Evolutionary conservation across 352 stramenopile genomes (phyloP).

Genomic region (Globisporangium uncinulatum): DNA sequence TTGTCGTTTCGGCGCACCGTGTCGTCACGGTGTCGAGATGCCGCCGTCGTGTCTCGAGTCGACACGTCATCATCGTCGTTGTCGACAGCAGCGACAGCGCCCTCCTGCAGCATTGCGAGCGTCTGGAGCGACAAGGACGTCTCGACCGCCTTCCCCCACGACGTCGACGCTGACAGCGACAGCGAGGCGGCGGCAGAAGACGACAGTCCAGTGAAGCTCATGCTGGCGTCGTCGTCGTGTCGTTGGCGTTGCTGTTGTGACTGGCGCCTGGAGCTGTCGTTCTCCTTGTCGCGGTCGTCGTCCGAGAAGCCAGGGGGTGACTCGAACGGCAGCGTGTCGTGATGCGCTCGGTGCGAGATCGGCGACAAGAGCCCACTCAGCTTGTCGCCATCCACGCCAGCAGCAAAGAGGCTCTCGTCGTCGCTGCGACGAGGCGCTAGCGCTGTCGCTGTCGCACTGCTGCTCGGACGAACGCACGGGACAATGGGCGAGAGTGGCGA

Average conservation of each 20-base stretch:
- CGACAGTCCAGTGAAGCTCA: not conserved
- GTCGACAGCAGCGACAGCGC: not conserved
- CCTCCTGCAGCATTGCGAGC: conserved; percentile 14
- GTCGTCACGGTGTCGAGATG: no score
- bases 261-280: conserved; percentile 13
- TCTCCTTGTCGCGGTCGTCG: conserved; percentile 25
- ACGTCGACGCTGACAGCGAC: conserved; percentile 5
- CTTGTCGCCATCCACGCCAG: not conserved
- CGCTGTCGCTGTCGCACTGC: not conserved
- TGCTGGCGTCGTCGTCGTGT: not conserved
- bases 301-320: conserved; percentile 14
- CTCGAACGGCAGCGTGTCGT: conserved; percentile 14
- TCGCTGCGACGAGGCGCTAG: no score
- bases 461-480: not conserved
- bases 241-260: not conserved
- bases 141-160: conserved; percentile 9
- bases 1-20: not conserved
- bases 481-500: conserved; percentile 39
- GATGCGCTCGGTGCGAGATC: not conserved
- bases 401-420: not conserved
- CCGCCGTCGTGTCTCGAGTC: no score
- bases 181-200: conserved; percentile 4
- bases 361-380: conserved; percentile 1
- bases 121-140: conserved; percentile 16
- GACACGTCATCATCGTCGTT: not conserved